Evolutionary conservation across 2,329 filamentous ascomycete species (phyloP).

Genomic region (Beauveria rudraprayagi): DNA sequence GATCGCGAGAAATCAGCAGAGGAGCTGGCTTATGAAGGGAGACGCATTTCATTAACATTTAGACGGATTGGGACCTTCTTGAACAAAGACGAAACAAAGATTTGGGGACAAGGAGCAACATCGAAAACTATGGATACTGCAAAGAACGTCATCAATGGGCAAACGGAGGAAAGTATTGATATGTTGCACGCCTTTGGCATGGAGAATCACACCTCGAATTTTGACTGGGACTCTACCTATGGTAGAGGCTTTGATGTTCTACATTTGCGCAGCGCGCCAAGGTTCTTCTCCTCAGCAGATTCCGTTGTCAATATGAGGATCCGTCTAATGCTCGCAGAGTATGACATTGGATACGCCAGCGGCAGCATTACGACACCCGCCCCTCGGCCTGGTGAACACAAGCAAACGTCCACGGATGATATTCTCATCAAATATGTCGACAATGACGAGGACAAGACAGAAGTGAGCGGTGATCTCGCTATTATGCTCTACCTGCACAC

Average conservation of each 20-base stretch:
- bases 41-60: constrained; percentile 88
- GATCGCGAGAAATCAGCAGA: constrained; percentile 55
- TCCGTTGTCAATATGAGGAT: constrained; percentile 40
- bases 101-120: constrained; percentile 89
- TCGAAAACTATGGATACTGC: constrained; percentile 57
- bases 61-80: constrained; percentile 82
- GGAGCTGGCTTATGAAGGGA: constrained; percentile 65
- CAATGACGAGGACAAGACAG: constrained; percentile 40
- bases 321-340: constrained; percentile 41
- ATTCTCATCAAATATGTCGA: constrained; percentile 44
- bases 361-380: constrained; percentile 29
- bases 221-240: constrained; percentile 70
- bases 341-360: constrained; percentile 37
- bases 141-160: constrained; percentile 58
- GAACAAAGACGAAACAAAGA: constrained; percentile 50
- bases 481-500: constrained; percentile 56
- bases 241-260: constrained; percentile 78
- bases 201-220: constrained; percentile 69
- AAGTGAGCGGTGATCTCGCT: constrained; percentile 40
- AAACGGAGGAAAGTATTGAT: constrained; percentile 53
- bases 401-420: constrained; percentile 11
- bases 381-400: not conserved
- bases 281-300: constrained; percentile 44
- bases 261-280: constrained; percentile 48
- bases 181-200: constrained; percentile 74